Conservation (phyloP, 169 alveolate genomes). For the Plasmodium yoelii region DNA sequence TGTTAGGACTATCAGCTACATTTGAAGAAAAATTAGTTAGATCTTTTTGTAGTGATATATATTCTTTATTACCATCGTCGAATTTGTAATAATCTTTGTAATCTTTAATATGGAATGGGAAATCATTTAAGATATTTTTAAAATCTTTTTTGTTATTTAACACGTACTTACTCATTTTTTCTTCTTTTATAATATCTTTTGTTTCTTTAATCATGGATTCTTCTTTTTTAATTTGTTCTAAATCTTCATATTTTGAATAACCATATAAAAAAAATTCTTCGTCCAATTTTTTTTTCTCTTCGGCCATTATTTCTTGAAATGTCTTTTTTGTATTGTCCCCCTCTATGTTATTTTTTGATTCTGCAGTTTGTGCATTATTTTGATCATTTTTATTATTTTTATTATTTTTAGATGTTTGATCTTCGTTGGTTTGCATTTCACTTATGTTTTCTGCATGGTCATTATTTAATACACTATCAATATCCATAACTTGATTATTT, state of each 20-base stretch:
- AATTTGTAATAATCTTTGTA: conserved; percentile 42
- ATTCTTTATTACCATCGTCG: conserved; percentile 3
- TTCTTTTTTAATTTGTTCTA: conserved; percentile 62
- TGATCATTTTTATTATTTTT: background rate
- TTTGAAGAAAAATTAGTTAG: background rate
- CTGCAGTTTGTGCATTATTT: background rate
- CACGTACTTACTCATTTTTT: conserved; percentile 14
- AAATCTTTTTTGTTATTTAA: conserved; percentile 55
- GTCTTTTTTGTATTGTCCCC: conserved; percentile 28
- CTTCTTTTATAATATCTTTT: conserved; percentile 52
- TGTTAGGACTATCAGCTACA: background rate
- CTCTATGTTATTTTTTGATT: background rate
- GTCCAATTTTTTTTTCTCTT: conserved; percentile 74
- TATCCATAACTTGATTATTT: conserved; percentile 44
- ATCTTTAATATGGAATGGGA: conserved; percentile 28
- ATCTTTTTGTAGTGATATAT: background rate
- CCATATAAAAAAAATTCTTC: conserved; percentile 74
- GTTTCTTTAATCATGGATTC: conserved; percentile 63
- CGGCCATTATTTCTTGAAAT: conserved; percentile 62
- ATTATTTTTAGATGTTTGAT: background rate
- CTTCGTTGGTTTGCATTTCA: background rate
- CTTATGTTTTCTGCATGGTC: conserved; percentile 6
- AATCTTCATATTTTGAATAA: conserved; percentile 70
- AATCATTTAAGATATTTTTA: conserved; percentile 55
- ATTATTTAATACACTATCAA: conserved; percentile 24